These are phyloP conservation scores for Pichia nakasei DNA, from an alignment of 805 yeast genomes.

Conservation along the genomic window DNA sequence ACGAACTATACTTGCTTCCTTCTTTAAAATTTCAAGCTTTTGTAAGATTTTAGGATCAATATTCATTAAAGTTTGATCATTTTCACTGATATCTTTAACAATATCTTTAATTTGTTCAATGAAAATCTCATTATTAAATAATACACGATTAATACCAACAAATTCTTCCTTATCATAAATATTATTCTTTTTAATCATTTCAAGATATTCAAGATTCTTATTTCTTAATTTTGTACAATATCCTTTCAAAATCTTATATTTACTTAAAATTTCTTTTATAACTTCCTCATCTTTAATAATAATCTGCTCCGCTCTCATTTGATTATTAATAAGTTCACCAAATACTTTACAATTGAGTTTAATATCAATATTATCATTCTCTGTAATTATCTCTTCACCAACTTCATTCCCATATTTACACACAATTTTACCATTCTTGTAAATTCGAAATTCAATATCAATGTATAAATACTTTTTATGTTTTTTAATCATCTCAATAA, in stretches of 20 bases:
- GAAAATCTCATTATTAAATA: no score
- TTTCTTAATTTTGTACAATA: background rate
- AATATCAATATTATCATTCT: background rate
- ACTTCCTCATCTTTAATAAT: no score
- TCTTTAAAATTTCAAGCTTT: background rate
- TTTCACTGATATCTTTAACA: background rate
- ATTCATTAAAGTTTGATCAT: background rate
- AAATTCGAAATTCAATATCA: background rate
- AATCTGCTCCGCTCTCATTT: background rate
- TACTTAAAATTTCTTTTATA: background rate
- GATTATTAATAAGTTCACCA: background rate
- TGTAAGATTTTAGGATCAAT: background rate
- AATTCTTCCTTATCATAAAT: background rate
- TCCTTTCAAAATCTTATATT: background rate
- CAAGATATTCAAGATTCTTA: background rate
- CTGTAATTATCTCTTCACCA: background rate
- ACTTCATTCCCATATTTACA: background rate
- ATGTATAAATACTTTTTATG: no score
- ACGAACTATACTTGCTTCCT: slow-evolving; percentile 1
- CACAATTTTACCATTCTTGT: background rate
- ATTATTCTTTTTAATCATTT: background rate
- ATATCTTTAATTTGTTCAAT: background rate
- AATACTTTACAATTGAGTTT: no score
- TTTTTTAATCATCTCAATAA: background rate
- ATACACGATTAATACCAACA: background rate